phyloP scores from a whole-genome alignment of 2,329 filamentous ascomycete genomes.

The Geosmithia flava region DNA sequence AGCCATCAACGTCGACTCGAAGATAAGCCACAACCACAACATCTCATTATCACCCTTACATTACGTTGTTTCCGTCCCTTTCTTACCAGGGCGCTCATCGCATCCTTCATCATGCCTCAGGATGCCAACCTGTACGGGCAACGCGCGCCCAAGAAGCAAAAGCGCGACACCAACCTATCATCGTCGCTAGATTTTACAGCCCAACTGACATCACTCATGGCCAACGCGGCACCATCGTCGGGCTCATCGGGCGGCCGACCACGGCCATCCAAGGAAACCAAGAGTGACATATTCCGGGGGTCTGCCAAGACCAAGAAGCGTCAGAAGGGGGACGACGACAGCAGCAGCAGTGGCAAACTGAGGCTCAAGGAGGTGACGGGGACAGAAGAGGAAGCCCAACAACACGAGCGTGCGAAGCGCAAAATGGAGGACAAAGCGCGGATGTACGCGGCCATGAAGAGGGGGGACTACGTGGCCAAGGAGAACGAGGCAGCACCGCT shows the following conservation, averaged over 20 bases:
- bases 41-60: neutral
- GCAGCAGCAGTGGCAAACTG: conserved; percentile 36
- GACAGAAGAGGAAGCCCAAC: conserved; percentile 51
- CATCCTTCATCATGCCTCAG: conserved; percentile 34
- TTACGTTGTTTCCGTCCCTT: neutral
- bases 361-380: conserved; percentile 38
- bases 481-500: conserved; percentile 55
- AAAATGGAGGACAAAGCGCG: conserved; percentile 86
- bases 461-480: conserved; percentile 65
- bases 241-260: conserved; percentile 24
- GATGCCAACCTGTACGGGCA: conserved; percentile 69
- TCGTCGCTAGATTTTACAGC: conserved; percentile 77
- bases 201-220: conserved; percentile 72
- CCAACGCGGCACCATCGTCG: conserved; percentile 31
- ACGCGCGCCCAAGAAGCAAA: conserved; percentile 54
- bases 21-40: no score
- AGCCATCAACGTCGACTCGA: no score
- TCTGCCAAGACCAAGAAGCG: conserved; percentile 10
- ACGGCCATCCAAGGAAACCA: conserved; percentile 33
- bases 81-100: neutral
- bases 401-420: conserved; percentile 59
- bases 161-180: conserved; percentile 58
- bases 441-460: conserved; percentile 80
- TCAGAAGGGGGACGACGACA: conserved; percentile 9
- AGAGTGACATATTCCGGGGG: conserved; percentile 29